Conservation (phyloP, 108 stramenopile genomes). For the Conticribra weissflogii region DNA sequence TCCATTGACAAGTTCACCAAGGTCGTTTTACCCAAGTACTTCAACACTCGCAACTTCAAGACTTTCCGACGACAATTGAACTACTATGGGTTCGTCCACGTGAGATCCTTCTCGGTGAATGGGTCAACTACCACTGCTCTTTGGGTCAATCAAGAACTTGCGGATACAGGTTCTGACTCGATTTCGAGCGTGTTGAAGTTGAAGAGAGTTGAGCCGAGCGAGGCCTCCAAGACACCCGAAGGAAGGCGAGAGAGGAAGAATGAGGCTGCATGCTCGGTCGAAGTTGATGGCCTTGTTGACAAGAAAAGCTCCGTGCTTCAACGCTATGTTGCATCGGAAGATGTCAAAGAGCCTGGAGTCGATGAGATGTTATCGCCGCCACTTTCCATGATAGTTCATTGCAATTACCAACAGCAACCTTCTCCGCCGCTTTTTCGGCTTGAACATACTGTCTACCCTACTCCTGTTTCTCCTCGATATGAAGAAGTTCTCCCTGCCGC, state of each 20-base stretch:
- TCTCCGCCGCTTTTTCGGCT: background rate
- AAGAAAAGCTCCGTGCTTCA: too few relatives aligned
- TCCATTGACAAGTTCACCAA: conserved; percentile 86
- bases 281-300: conserved; percentile 69
- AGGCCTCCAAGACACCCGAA: conserved; percentile 76
- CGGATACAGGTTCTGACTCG: conserved; percentile 50
- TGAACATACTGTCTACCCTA: background rate
- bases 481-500: background rate
- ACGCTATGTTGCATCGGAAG: too few relatives aligned
- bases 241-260: conserved; percentile 79
- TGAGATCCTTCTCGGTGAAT: conserved; percentile 70
- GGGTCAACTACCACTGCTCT: conserved; percentile 61
- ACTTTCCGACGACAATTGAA: conserved; percentile 91
- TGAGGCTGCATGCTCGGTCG: conserved; percentile 68
- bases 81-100: conserved; percentile 77
- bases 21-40: conserved; percentile 88
- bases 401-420: conserved; percentile 4
- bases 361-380: background rate
- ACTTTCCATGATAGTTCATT: conserved; percentile 8
- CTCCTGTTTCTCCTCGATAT: background rate
- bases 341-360: too few relatives aligned
- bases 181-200: conserved; percentile 75
- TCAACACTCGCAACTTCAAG: conserved; percentile 93
- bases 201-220: conserved; percentile 78
- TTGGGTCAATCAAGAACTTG: conserved; percentile 86